Evolutionary conservation across 805 yeast species (phyloP).

Genomic region (Cyberlindnera galapagoensis): DNA sequence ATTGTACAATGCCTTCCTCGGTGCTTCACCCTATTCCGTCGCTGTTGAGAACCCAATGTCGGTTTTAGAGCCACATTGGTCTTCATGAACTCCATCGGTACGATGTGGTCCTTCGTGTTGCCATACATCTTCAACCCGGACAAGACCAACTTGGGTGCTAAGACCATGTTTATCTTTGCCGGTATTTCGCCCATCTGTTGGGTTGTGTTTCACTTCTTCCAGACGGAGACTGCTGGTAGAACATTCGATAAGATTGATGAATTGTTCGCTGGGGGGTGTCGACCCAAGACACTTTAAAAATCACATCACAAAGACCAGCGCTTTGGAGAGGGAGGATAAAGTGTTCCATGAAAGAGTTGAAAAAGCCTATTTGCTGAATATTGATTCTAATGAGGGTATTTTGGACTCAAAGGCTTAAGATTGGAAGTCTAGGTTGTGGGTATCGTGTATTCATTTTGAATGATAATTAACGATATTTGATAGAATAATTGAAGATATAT

Average conservation of each 20-base stretch:
- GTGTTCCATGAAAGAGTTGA: conserved; percentile 4
- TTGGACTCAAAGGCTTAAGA: too few relatives aligned
- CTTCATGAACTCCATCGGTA: conserved; percentile 24
- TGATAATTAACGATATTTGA: too few relatives aligned
- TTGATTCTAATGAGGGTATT: background rate
- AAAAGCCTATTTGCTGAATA: background rate
- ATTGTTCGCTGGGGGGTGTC: conserved; percentile 33
- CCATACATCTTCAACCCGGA: conserved; percentile 41
- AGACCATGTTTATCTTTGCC: conserved; percentile 37
- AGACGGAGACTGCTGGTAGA: conserved; percentile 48
- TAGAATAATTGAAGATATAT: too few relatives aligned
- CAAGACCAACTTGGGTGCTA: conserved; percentile 35
- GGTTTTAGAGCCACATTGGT: conserved; percentile 28
- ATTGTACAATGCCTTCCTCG: conserved; percentile 30
- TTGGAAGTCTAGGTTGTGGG: too few relatives aligned
- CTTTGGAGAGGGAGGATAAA: conserved; percentile 1
- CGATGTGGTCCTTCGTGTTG: conserved; percentile 29
- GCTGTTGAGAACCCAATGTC: conserved; percentile 33
- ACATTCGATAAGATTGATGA: conserved; percentile 51
- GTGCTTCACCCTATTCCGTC: conserved; percentile 31
- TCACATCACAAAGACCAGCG: conserved; percentile 3
- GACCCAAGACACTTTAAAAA: conserved; percentile 25
- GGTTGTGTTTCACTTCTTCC: conserved; percentile 36
- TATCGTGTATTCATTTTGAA: too few relatives aligned
- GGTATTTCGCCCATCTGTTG: conserved; percentile 26